phyloP scores from a whole-genome alignment of 106 monocot species.

The Vanilla planifolia region DNA sequence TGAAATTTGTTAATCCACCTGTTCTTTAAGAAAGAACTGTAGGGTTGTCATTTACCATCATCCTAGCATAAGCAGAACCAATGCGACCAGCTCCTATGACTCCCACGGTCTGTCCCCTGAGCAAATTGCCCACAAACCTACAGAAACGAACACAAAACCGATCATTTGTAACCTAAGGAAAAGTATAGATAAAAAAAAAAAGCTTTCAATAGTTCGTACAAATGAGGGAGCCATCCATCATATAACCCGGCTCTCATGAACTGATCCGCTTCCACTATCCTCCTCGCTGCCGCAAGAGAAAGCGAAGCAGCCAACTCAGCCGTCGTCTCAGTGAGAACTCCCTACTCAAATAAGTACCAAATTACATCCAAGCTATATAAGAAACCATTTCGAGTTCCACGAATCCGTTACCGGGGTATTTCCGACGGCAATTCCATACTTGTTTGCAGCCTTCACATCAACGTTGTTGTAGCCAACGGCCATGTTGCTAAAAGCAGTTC shows the following conservation, averaged over 20 bases:
- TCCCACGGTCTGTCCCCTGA: constrained; percentile 96
- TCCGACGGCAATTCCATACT: constrained; percentile 79
- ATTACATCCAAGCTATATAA: not conserved
- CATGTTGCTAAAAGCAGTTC: constrained; percentile 97
- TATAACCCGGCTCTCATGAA: constrained; percentile 96
- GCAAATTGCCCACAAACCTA: constrained; percentile 94
- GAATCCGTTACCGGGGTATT: constrained; percentile 71
- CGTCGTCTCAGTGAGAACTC: constrained; percentile 97
- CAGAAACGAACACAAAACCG: not conserved
- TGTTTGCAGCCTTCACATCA: constrained; percentile 77
- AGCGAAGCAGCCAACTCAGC: constrained; percentile 95
- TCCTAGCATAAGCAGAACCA: constrained; percentile 97
- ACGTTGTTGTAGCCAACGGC: constrained; percentile 99
- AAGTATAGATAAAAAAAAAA: not conserved
- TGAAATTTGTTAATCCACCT: not conserved
- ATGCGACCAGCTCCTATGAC: constrained; percentile 98
- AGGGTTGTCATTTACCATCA: constrained; percentile 60
- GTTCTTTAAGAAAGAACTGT: not conserved
- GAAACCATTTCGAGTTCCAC: not conserved
- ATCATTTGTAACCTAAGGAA: not conserved
- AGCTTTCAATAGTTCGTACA: constrained; percentile 34
- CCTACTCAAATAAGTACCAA: constrained; percentile 26
- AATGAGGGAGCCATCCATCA: constrained; percentile 96
- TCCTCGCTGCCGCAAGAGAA: constrained; percentile 76
- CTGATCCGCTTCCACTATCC: constrained; percentile 96